Conservation (phyloP, 768 basidiomycete species). For the Pleurotus platypus region DNA sequence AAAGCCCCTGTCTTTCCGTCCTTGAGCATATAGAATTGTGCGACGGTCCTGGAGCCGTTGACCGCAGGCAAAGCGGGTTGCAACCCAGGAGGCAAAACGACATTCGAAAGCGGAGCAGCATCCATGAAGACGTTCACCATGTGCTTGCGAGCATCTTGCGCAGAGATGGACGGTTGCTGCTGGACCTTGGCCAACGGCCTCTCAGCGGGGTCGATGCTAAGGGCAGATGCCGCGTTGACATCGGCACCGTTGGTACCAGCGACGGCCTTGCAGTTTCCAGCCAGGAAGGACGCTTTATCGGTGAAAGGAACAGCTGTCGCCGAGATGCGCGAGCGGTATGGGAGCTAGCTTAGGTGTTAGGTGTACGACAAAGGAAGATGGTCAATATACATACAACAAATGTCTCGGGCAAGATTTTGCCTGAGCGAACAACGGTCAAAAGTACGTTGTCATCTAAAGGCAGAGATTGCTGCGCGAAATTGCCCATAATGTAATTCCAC, state of each 20-base stretch:
- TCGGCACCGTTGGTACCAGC: slow-evolving; percentile 46
- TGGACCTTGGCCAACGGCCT: slow-evolving; percentile 33
- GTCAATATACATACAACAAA: slow-evolving; percentile 33
- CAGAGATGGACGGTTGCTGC: slow-evolving; percentile 32
- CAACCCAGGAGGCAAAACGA: slow-evolving; percentile 36
- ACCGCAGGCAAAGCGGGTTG: slow-evolving; percentile 34
- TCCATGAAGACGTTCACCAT: slow-evolving; percentile 48
- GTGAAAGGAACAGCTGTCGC: slow-evolving; percentile 42
- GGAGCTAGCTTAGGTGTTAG: slow-evolving; percentile 33
- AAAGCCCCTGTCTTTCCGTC: slow-evolving; percentile 53
- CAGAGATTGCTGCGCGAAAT: slow-evolving; percentile 53
- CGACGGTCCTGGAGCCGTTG: slow-evolving; percentile 44
- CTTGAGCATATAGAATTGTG: slow-evolving; percentile 52
- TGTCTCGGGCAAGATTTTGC: slow-evolving; percentile 33
- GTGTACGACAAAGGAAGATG: neutral
- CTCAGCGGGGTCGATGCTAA: slow-evolving; percentile 7
- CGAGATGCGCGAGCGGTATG: slow-evolving; percentile 55
- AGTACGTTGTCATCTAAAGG: slow-evolving; percentile 47
- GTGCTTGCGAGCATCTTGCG: slow-evolving; percentile 29
- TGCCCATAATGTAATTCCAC: slow-evolving; percentile 45
- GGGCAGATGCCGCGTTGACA: slow-evolving; percentile 23
- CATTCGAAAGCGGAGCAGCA: slow-evolving; percentile 37
- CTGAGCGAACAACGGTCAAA: slow-evolving; percentile 42
- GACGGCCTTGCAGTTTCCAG: slow-evolving; percentile 49
- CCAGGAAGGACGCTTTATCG: slow-evolving; percentile 42